phyloP scores from a whole-genome alignment of 306 rosid species.

The Elaeagnus macrophylla region DNA sequence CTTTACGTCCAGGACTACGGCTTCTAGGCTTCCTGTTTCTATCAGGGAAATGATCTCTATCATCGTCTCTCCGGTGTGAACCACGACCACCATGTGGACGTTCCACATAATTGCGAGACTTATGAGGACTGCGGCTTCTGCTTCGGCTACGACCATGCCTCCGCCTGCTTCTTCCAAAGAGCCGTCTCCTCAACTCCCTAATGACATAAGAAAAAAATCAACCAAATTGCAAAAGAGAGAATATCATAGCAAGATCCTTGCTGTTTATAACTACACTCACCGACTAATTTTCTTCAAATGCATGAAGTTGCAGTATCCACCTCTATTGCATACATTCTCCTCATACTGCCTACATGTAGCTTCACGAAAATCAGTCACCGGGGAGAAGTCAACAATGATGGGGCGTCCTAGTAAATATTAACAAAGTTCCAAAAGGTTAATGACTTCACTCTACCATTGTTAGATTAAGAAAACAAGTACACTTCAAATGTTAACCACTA shows the following conservation, averaged over 20 bases:
- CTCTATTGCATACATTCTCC: constrained; percentile 95
- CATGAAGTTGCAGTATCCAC: constrained; percentile 98
- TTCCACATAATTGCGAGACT: constrained; percentile 63
- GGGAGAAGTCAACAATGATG: constrained; percentile 92
- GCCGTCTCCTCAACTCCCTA: constrained; percentile 81
- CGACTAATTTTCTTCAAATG: constrained; percentile 94
- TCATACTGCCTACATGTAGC: constrained; percentile 99
- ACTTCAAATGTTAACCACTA: too few species aligned
- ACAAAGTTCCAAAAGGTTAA: constrained; percentile 14
- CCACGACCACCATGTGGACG: constrained; percentile 59
- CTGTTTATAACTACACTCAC: constrained; percentile 19
- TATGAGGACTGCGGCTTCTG: constrained; percentile 83
- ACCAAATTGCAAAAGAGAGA: background rate
- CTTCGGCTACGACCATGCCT: constrained; percentile 63
- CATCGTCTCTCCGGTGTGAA: constrained; percentile 62
- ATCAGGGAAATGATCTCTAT: constrained; percentile 54
- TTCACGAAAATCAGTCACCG: constrained; percentile 98
- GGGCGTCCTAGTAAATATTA: constrained; percentile 55
- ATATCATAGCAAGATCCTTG: constrained; percentile 2
- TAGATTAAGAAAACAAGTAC: background rate
- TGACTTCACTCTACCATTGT: constrained; percentile 2
- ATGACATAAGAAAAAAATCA: background rate
- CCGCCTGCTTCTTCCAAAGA: constrained; percentile 77
- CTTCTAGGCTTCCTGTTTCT: constrained; percentile 71
- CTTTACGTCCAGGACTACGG: constrained; percentile 84